A percentile compares a stretch with the other conserved stretches of the same genome.
phyloP scores from a whole-genome alignment of 2,329 filamentous ascomycete species.

The Pestalotiopsis sp. region DNA sequence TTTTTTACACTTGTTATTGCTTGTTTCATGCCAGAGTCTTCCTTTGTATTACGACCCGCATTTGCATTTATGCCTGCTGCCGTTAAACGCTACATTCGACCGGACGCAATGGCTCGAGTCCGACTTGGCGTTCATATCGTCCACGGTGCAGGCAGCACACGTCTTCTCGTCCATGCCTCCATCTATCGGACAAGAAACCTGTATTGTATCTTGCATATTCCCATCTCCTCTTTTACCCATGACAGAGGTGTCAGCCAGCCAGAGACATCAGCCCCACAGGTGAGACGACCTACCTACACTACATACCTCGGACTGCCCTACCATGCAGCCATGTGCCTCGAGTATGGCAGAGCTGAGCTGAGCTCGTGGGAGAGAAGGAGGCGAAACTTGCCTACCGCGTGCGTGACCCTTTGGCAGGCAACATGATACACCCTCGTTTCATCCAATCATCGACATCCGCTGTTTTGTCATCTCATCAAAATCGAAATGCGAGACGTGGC shows the following conservation, averaged over 20 bases:
- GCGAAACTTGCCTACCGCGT: not conserved
- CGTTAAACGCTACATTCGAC: not conserved
- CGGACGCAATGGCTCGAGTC: not conserved
- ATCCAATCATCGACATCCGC: constrained; percentile 9
- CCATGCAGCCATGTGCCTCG: not conserved
- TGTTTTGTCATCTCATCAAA: constrained; percentile 1
- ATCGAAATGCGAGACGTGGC: constrained; percentile 28
- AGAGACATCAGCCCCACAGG: not conserved
- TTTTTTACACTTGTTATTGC: not conserved
- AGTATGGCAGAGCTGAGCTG: not conserved
- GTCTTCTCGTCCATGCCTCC: not conserved
- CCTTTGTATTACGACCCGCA: not conserved
- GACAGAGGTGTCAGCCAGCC: not conserved
- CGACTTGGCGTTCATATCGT: not conserved
- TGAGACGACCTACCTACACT: not conserved
- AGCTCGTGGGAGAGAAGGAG: not conserved
- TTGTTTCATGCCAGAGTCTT: not conserved
- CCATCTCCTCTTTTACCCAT: not conserved
- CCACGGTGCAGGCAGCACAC: not conserved
- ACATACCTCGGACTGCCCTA: not conserved
- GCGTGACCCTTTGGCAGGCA: not conserved
- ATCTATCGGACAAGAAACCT: not conserved
- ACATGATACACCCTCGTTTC: not conserved
- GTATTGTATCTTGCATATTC: not conserved
- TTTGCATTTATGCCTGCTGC: not conserved